Conservation (phyloP, 2,329 filamentous ascomycete genomes). For the Neonectria punicea region DNA sequence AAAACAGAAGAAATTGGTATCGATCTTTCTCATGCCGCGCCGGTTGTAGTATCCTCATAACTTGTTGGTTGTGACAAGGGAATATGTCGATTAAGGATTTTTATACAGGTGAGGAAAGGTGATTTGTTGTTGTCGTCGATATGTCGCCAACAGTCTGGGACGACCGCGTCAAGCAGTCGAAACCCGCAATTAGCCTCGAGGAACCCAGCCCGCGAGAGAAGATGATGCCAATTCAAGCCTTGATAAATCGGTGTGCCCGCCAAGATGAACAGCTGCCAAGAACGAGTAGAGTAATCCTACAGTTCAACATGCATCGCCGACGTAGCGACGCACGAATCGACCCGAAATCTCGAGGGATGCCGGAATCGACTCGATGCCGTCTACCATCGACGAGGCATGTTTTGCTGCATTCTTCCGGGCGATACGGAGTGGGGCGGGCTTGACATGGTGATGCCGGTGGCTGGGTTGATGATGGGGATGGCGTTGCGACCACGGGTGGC, state of each 20-base stretch:
- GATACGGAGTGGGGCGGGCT: constrained; percentile 83
- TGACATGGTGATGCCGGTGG: constrained; percentile 86
- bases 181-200: constrained; percentile 44
- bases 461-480: constrained; percentile 97
- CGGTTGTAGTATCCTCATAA: constrained; percentile 48
- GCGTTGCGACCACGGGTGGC: constrained; percentile 92
- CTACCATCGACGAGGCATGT: constrained; percentile 66
- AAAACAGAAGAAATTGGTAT: constrained; percentile 56
- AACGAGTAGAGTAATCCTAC: constrained; percentile 53
- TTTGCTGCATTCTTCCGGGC: constrained; percentile 69
- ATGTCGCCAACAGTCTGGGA: constrained; percentile 45
- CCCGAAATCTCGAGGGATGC: constrained; percentile 49
- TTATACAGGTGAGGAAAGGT: constrained; percentile 56
- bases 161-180: constrained; percentile 41
- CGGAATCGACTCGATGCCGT: constrained; percentile 35
- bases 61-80: constrained; percentile 45
- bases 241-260: constrained; percentile 56
- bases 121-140: constrained; percentile 36
- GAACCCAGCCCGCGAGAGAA: constrained; percentile 53
- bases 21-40: constrained; percentile 57
- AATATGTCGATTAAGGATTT: constrained; percentile 61
- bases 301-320: constrained; percentile 49
- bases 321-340: constrained; percentile 50
- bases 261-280: constrained; percentile 60
- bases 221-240: constrained; percentile 54